Base-by-base conservation (phyloP, 164 flowering plant genomes). In the Akebia trifoliata region DNA sequence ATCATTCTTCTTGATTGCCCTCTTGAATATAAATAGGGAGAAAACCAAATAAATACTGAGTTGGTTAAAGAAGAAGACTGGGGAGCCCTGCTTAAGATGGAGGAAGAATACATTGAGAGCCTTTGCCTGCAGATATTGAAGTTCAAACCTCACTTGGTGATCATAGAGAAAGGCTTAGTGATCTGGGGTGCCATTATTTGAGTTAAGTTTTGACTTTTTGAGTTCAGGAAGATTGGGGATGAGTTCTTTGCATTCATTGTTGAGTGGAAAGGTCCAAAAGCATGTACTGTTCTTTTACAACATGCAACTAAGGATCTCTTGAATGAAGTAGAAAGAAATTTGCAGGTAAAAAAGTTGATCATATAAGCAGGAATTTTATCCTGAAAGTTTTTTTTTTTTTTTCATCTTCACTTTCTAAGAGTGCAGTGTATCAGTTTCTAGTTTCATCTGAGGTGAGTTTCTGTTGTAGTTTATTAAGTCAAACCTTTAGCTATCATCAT, bases 1-100 rank as follows among this genome's bases (percentile, higher is more conserved):
- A 87, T 90, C 24, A 84, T 90, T 59, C 92, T 93, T 60, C 87
- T 93, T 43, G 97, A 90, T 72, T 81, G 84, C 52, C 94, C 96
- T 26, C 86, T 93, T 44, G 98, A 93, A 69, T 93, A 93, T 67
- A 93, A 93, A 66, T 90, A 93, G 65, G 97, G 97, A 0, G 98
- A 93, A 72, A 93, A 90, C 65, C 98, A 93, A 58, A 93, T 97
- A 53, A 93, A 93, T 74, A 94, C 98, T 11, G 98, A 93, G 69
- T 65, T 93, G 78, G 64, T 87, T 32, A 82, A 73, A 59, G 98
- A 89, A 72, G 98, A 90, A 66, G 98, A 93, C 60, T 62, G 72
- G 98, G 82, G 61, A 7, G 81, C 83, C 35, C 60, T 93, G 35
- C 68, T 93, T 44, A 90, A 81, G 68, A 71, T 90, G 94, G 97